Percentiles rank a stretch among this genome's conserved stretches.
These are phyloP conservation scores for Ceratocystis lukuohia DNA, from an alignment of 2,329 filamentous ascomycete genomes.

Conservation along the genomic window DNA sequence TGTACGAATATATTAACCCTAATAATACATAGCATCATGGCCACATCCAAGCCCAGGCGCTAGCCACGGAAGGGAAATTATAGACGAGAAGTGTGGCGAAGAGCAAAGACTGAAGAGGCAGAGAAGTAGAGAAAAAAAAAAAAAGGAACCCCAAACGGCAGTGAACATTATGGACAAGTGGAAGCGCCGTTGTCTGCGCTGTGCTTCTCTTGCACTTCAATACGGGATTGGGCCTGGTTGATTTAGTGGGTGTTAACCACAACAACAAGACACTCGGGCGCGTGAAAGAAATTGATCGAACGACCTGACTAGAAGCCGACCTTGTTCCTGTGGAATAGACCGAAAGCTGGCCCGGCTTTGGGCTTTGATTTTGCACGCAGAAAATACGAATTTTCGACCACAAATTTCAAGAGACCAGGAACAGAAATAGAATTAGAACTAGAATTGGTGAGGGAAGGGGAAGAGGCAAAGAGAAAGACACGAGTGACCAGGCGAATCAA, in stretches of 20 bases:
- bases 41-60: not conserved
- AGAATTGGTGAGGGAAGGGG: no score
- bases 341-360: not conserved
- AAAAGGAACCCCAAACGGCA: not conserved
- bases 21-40: no score
- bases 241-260: not conserved
- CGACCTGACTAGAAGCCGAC: not conserved
- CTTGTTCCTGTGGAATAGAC: not conserved
- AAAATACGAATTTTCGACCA: not conserved
- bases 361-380: not conserved
- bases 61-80: not conserved
- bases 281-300: conserved; percentile 1
- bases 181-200: not conserved
- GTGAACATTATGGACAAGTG: not conserved
- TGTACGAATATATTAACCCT: not conserved
- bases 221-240: not conserved
- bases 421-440: not conserved
- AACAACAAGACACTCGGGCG: not conserved
- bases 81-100: not conserved
- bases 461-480: not conserved
- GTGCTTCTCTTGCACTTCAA: not conserved
- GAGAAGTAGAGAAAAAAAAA: not conserved
- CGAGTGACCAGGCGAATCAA: no score
- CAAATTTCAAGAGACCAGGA: not conserved
- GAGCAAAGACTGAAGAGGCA: not conserved